A percentile compares a stretch with the other conserved stretches of the same genome.
phyloP scores from a whole-genome alignment of 2,329 filamentous ascomycete species.

The Harringtonia aguacate region DNA sequence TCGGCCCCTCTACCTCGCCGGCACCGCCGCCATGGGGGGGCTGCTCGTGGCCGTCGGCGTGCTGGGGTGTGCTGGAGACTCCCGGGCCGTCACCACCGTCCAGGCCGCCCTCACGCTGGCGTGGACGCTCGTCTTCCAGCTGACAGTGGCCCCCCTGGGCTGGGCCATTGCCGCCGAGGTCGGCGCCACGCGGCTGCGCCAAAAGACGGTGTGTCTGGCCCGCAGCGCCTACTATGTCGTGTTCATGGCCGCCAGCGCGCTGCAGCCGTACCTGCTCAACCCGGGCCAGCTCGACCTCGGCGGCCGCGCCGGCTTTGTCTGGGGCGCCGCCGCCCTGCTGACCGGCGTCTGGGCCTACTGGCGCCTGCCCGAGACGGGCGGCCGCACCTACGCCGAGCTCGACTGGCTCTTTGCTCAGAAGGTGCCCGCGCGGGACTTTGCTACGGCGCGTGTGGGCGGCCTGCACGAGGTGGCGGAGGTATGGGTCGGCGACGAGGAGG shows the following conservation, averaged over 20 bases:
- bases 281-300: conserved; percentile 32
- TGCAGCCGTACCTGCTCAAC: conserved; percentile 25
- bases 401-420: conserved; percentile 41
- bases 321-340: conserved; percentile 30
- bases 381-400: conserved; percentile 42
- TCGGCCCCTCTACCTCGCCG: conserved; percentile 11
- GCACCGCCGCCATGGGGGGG: conserved; percentile 6
- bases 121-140: conserved; percentile 18
- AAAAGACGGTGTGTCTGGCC: conserved; percentile 21
- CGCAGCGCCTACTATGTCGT: conserved; percentile 19
- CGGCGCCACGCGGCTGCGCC: conserved; percentile 21
- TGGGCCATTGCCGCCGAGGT: conserved; percentile 23
- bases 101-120: conserved; percentile 9
- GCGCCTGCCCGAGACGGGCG: conserved; percentile 36
- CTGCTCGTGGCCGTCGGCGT: conserved; percentile 14
- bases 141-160: conserved; percentile 26
- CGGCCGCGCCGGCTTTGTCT: conserved; percentile 37
- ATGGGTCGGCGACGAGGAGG: neutral
- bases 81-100: neutral
- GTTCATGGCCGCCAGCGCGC: conserved; percentile 14
- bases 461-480: neutral
- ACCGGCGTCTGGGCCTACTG: conserved; percentile 40
- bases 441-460: neutral
- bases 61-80: neutral
- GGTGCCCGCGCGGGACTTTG: conserved; percentile 24